Base-by-base conservation (phyloP, 2,329 filamentous ascomycete species). In the Elsinoe perseae region DNA sequence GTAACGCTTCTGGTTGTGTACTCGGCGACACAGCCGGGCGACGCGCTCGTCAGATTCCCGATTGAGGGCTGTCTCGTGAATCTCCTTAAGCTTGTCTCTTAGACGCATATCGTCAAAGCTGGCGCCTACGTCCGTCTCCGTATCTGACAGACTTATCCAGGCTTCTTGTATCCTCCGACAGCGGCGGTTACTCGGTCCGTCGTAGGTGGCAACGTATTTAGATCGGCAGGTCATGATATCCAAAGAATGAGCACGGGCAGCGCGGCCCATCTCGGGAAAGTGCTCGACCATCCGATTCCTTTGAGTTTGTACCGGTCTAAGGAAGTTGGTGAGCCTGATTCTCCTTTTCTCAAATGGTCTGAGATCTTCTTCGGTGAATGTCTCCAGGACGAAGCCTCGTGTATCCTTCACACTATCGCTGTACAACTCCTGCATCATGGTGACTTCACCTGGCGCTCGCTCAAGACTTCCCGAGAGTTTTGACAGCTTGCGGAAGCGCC, bases 221-320 rank as follows among this genome's bases (percentile, higher is more conserved):
- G 77, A 84, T 2, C 82, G 73, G 56, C 78, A 81, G 3, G 80
- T 75, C 1, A 85, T 64, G 0, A 57, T 56, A 42, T 61, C 50
- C 2, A 56, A 56, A 0, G 78, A 77, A 42, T 75, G 82, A 0
- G 66, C 16, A 5, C 23, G n/a, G 20, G 50, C 9, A 25, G 18
- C 20, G 7, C 20, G 14, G 6, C 12, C n/a, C 18, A 28, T 32
- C 9, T 43, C 23, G 2, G 50, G 50, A 18, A 54, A 27, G 27
- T 40, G 16, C 4, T 56, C 53, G 23, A 25, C 27, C 36, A 56
- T 3, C 1, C 53, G 53, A 9, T 40, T 40, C 25, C 23, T 21
- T 18, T 46, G 53, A 1, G 10, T 10, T 14, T 32, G 21, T 10
- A 23, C 23, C 6, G 36, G 34, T 18, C 53, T n/a, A 2, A 56